Evolutionary conservation across 1,284 basidiomycete species (phyloP).

Genomic region (Boletellus deceptivus): DNA sequence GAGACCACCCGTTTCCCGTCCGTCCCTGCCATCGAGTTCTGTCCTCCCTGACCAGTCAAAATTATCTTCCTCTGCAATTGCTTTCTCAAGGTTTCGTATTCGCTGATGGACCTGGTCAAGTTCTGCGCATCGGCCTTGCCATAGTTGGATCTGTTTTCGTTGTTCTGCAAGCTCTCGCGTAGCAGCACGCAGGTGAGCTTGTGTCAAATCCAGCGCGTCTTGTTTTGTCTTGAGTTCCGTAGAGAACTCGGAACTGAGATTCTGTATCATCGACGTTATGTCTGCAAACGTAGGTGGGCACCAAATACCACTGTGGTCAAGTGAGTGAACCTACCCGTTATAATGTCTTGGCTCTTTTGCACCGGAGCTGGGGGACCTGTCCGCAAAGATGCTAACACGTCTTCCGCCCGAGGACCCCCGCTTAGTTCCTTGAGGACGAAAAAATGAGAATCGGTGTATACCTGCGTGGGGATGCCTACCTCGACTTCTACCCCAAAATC

Average conservation of each 20-base stretch:
- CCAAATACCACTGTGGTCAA: not conserved
- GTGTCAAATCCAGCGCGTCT: conserved; percentile 81
- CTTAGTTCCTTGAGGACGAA: conserved; percentile 58
- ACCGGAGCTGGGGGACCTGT: conserved; percentile 70
- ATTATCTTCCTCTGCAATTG: conserved; percentile 70
- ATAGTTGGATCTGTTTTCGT: conserved; percentile 75
- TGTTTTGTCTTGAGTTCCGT: conserved; percentile 86
- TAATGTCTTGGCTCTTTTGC: conserved; percentile 88
- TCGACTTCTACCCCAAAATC: conserved; percentile 94
- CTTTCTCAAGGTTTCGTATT: conserved; percentile 78
- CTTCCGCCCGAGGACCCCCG: conserved; percentile 69
- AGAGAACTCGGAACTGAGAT: conserved; percentile 76
- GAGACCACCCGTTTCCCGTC: conserved; percentile 42
- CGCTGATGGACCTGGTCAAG: conserved; percentile 78
- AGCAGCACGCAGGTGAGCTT: conserved; percentile 83
- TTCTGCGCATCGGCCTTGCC: conserved; percentile 70
- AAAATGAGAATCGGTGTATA: not conserved
- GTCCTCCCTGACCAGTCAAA: conserved; percentile 91
- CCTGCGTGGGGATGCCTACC: conserved; percentile 43
- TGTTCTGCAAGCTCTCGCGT: conserved; percentile 90
- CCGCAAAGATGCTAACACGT: conserved; percentile 67
- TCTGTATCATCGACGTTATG: conserved; percentile 81
- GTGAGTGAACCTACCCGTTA: conserved; percentile 57
- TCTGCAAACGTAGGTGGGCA: conserved; percentile 45
- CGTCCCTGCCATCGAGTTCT: conserved; percentile 58